Evolutionary conservation across 208 protist genomes (phyloP).

Genomic region (Herpetomonas muscarum): DNA sequence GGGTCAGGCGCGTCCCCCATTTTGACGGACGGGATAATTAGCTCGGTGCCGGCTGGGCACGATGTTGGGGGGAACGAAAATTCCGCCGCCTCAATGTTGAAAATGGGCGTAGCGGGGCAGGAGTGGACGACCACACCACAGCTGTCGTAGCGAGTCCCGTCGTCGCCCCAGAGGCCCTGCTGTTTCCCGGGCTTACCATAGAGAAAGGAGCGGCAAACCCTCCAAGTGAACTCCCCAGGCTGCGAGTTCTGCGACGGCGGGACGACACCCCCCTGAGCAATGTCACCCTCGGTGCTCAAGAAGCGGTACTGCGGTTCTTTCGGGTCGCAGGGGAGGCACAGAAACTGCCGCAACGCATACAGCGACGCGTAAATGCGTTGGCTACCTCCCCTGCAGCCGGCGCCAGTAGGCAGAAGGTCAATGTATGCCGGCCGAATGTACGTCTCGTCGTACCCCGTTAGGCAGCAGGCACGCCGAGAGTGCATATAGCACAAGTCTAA

Average conservation of each 20-base stretch:
- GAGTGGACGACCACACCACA: slow-evolving; percentile 34
- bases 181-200: slow-evolving; percentile 19
- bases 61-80: slow-evolving; percentile 13
- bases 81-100: slow-evolving; percentile 18
- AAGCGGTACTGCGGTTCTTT: slow-evolving; percentile 45
- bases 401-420: slow-evolving; percentile 22
- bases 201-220: slow-evolving; percentile 48
- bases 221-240: slow-evolving; percentile 40
- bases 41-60: slow-evolving; percentile 19
- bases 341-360: slow-evolving; percentile 32
- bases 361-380: slow-evolving; percentile 35
- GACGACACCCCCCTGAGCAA: slow-evolving; percentile 35
- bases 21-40: slow-evolving; percentile 29
- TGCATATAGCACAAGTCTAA: slow-evolving; percentile 48
- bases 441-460: slow-evolving; percentile 29
- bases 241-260: slow-evolving; percentile 20
- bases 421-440: slow-evolving; percentile 28
- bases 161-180: slow-evolving; percentile 30
- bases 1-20: slow-evolving; percentile 22
- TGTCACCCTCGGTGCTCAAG: slow-evolving; percentile 31
- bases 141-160: slow-evolving; percentile 27
- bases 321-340: slow-evolving; percentile 47
- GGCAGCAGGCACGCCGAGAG: slow-evolving; percentile 32
- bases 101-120: slow-evolving; percentile 29
- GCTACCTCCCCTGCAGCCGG: slow-evolving; percentile 28